phyloP scores from a whole-genome alignment of 75 land plant genomes.

The Larix kaempferi region DNA sequence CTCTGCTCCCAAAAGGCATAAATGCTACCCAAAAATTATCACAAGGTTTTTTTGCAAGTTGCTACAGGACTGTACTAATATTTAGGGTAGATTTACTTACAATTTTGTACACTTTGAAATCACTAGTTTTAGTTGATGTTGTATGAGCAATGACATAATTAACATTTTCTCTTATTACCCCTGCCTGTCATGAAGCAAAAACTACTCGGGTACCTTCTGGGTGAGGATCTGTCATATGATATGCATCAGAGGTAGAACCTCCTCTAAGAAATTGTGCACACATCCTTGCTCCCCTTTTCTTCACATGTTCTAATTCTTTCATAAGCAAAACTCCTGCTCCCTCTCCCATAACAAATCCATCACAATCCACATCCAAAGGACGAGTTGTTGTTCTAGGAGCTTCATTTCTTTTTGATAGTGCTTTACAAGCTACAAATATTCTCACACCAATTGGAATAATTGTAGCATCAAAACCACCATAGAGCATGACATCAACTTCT shows the following conservation, averaged over 20 bases:
- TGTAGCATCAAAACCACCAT: constrained; percentile 55
- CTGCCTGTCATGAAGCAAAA: constrained; percentile 37
- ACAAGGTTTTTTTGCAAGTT: no score
- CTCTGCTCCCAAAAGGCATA: no score
- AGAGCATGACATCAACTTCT: constrained; percentile 47
- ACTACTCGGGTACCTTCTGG: constrained; percentile 44
- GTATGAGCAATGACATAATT: constrained; percentile 58
- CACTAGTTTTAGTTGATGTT: constrained; percentile 53
- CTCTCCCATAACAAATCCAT: constrained; percentile 66
- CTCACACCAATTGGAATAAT: constrained; percentile 18
- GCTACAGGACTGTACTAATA: no score
- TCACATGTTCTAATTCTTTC: constrained; percentile 49
- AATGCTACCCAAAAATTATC: no score
- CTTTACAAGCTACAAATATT: constrained; percentile 56
- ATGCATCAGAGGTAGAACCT: constrained; percentile 49
- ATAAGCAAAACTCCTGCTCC: constrained; percentile 54
- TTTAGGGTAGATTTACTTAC: no score
- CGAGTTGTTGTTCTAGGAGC: constrained; percentile 44
- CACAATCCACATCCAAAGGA: constrained; percentile 53
- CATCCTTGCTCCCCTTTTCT: constrained; percentile 42
- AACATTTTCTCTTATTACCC: constrained; percentile 34
- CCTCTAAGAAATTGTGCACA: constrained; percentile 55
- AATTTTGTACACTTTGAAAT: constrained; percentile 47
- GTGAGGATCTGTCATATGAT: constrained; percentile 54
- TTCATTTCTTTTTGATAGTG: constrained; percentile 46